A percentile compares a stretch with the other conserved stretches of the same genome.
These are phyloP conservation scores for Coriaria nepalensis DNA, from an alignment of 306 rosid species.

Conservation along the genomic window DNA sequence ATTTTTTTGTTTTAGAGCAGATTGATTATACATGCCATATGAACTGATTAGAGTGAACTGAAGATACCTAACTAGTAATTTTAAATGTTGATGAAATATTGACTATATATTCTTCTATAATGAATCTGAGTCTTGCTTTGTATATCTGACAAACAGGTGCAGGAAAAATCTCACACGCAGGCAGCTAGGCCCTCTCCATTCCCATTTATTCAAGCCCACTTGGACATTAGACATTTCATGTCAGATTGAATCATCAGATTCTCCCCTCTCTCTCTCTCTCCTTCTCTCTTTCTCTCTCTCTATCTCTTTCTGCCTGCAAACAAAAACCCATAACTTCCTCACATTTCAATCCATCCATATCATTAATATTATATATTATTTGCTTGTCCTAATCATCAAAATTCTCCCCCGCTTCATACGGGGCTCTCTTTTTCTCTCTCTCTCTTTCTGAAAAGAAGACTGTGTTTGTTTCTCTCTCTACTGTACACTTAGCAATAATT, in stretches of 20 bases:
- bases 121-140: no score
- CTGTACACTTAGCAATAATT: conserved; percentile 32
- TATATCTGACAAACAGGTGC: conserved; percentile 14
- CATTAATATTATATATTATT: conserved; percentile 24
- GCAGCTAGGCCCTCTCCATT: conserved; percentile 39
- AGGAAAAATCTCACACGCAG: conserved; percentile 31
- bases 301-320: conserved; percentile 10
- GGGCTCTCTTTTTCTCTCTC: conserved; percentile 19
- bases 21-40: no score
- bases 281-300: conserved; percentile 3
- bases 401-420: conserved; percentile 65
- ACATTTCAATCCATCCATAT: conserved; percentile 37
- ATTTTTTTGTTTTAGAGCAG: no score
- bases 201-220: conserved; percentile 61
- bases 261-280: conserved; percentile 3
- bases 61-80: no score
- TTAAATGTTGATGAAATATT: no score
- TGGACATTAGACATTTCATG: conserved; percentile 54
- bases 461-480: conserved; percentile 12
- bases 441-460: neutral
- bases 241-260: conserved; percentile 38
- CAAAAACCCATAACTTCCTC: conserved; percentile 54
- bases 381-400: conserved; percentile 39
- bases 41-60: no score
- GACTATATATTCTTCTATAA: no score